Conservation (phyloP, 129 eudicot species). For the Ambrosia artemisiifolia region DNA sequence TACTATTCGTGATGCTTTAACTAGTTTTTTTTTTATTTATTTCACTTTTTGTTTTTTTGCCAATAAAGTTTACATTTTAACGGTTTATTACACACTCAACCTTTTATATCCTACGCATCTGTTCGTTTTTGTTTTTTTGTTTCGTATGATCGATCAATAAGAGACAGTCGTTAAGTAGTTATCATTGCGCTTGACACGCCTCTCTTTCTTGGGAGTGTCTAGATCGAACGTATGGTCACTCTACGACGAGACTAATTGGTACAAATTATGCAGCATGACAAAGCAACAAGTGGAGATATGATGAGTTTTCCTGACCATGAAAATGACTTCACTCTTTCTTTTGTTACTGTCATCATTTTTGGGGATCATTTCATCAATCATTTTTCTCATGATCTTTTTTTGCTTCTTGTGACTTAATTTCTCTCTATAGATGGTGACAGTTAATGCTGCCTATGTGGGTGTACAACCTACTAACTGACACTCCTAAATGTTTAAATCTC, state of each 20-base stretch:
- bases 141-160: neutral
- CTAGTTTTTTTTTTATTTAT: too few relatives aligned
- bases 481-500: slow-evolving; percentile 26
- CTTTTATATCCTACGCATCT: too few relatives aligned
- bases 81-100: too few relatives aligned
- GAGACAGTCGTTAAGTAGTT: neutral
- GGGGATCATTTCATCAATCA: slow-evolving; percentile 42
- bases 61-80: too few relatives aligned
- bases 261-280: slow-evolving; percentile 27
- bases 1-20: too few relatives aligned
- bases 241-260: neutral
- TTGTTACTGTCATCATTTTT: slow-evolving; percentile 26
- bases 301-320: slow-evolving; percentile 29
- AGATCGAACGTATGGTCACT: neutral
- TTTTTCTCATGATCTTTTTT: slow-evolving; percentile 31
- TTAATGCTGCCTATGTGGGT: slow-evolving; percentile 28
- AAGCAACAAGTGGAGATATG: slow-evolving; percentile 27
- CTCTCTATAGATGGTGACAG: slow-evolving; percentile 35
- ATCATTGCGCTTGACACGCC: neutral
- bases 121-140: too few relatives aligned
- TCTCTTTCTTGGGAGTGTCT: neutral
- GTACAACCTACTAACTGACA: slow-evolving; percentile 31
- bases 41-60: too few relatives aligned
- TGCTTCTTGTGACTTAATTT: slow-evolving; percentile 12
- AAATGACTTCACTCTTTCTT: slow-evolving; percentile 27